Percentiles rank a stretch among this genome's conserved stretches.
Evolutionary conservation across 2,329 filamentous ascomycete species (phyloP).

Genomic region (Diplodia seriata): DNA sequence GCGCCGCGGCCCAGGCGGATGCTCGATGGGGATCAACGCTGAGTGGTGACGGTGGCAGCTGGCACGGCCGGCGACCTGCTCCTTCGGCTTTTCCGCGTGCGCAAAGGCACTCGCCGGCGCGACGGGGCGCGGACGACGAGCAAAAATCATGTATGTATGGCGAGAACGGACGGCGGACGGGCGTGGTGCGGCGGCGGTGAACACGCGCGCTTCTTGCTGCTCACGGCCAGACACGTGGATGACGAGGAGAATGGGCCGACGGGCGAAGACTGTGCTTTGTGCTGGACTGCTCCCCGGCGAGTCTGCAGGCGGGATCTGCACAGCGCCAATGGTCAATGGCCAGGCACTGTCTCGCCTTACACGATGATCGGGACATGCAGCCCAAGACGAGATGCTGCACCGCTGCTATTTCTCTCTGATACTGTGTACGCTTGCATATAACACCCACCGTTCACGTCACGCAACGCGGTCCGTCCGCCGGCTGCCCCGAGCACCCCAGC

Average conservation of each 20-base stretch:
- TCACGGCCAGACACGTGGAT: constrained; percentile 21
- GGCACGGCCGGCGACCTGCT: neutral
- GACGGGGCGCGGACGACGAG: neutral
- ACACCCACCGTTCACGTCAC: constrained; percentile 19
- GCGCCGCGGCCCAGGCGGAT: constrained; percentile 21
- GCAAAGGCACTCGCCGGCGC: neutral
- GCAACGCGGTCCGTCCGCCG: constrained; percentile 19
- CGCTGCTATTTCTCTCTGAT: neutral
- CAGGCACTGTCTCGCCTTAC: constrained; percentile 23
- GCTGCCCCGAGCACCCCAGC: constrained; percentile 3
- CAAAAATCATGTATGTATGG: constrained; percentile 6
- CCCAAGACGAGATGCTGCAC: constrained; percentile 4
- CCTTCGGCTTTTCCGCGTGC: neutral
- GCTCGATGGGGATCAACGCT: constrained; percentile 23
- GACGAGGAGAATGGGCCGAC: constrained; percentile 16
- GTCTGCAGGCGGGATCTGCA: constrained; percentile 18
- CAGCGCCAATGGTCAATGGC: constrained; percentile 1
- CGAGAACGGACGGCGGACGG: neutral
- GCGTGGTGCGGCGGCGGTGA: constrained; percentile 21
- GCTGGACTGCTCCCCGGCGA: neutral
- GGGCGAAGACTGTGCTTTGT: neutral
- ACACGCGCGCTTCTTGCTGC: constrained; percentile 6
- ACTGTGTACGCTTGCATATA: constrained; percentile 3
- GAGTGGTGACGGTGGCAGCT: neutral
- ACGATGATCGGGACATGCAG: constrained; percentile 18